Percentiles rank a stretch among this genome's conserved stretches.
phyloP scores from a whole-genome alignment of 345 rosid genomes.

The Melaleuca alternifolia region DNA sequence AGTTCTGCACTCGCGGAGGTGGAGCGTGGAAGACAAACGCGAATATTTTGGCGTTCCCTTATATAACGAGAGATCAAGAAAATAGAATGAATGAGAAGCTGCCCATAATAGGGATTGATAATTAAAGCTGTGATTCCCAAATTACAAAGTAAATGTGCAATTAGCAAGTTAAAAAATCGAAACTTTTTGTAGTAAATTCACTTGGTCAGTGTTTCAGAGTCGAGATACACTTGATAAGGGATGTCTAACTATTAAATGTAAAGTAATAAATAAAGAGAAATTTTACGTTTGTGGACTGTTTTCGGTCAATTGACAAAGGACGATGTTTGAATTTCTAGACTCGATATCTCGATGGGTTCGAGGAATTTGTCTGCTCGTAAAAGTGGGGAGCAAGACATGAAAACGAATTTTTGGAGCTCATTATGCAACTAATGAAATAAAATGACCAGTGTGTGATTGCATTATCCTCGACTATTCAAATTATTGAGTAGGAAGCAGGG shows the following conservation, averaged over 20 bases:
- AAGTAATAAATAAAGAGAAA: not conserved
- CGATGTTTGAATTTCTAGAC: fast-evolving
- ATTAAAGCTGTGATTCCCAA: not conserved
- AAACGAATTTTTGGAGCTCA: not conserved
- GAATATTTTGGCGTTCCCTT: not conserved
- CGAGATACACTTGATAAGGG: not conserved
- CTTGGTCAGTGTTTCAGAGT: not conserved
- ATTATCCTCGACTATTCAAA: not conserved
- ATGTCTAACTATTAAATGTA: too few relatives aligned
- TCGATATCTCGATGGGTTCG: fast-evolving
- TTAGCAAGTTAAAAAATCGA: not conserved
- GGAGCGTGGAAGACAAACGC: not conserved
- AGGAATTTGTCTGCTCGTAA: not conserved
- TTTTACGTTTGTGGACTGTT: not conserved
- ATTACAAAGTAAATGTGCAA: not conserved
- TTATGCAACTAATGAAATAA: not conserved
- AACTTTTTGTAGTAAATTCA: not conserved
- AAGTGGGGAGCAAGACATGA: fast-evolving
- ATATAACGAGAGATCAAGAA: too few relatives aligned
- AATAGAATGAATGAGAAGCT: too few relatives aligned
- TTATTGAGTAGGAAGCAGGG: fast-evolving
- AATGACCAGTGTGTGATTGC: not conserved
- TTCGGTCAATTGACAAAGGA: not conserved
- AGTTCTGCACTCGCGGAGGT: not conserved
- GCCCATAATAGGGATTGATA: not conserved